These are phyloP conservation scores for Dioscorea cayenensis DNA, from an alignment of 116 monocot genomes.

Conservation along the genomic window DNA sequence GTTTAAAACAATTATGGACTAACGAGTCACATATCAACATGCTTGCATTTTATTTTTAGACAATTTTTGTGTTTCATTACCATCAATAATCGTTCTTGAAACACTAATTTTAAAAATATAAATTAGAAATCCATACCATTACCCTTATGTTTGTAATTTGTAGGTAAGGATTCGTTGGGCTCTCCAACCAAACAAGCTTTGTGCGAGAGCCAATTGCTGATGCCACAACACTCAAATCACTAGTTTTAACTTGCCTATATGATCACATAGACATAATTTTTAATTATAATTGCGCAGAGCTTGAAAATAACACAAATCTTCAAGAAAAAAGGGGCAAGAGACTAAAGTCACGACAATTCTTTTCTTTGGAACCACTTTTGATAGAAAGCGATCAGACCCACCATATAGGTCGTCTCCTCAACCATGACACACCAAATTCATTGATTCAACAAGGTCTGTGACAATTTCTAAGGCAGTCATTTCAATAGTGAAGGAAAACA, in stretches of 20 bases:
- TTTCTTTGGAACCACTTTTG: conserved; percentile 65
- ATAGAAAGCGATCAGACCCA: conserved; percentile 83
- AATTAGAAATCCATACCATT: conserved; percentile 10
- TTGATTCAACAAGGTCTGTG: conserved; percentile 71
- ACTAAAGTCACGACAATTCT: conserved; percentile 82
- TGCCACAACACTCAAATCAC: conserved; percentile 49
- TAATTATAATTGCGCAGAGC: background rate
- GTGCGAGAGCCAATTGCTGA: conserved; percentile 59
- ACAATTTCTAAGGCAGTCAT: conserved; percentile 85
- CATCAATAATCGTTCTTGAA: background rate
- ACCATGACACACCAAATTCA: conserved; percentile 37
- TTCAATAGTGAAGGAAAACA: conserved; percentile 94
- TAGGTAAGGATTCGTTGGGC: conserved; percentile 88
- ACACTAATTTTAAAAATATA: background rate
- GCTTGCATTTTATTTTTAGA: too few relatives aligned
- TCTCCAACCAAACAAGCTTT: conserved; percentile 89
- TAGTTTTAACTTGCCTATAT: conserved; percentile 65
- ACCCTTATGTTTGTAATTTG: conserved; percentile 84
- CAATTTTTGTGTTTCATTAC: too few relatives aligned
- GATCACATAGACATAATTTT: too few relatives aligned
- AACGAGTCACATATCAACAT: background rate
- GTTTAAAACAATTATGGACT: too few relatives aligned
- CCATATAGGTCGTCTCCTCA: conserved; percentile 92
- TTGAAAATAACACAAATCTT: background rate
- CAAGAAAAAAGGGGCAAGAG: background rate